phyloP scores from a whole-genome alignment of 1,284 basidiomycete species.

The Inonotus obliquus region DNA sequence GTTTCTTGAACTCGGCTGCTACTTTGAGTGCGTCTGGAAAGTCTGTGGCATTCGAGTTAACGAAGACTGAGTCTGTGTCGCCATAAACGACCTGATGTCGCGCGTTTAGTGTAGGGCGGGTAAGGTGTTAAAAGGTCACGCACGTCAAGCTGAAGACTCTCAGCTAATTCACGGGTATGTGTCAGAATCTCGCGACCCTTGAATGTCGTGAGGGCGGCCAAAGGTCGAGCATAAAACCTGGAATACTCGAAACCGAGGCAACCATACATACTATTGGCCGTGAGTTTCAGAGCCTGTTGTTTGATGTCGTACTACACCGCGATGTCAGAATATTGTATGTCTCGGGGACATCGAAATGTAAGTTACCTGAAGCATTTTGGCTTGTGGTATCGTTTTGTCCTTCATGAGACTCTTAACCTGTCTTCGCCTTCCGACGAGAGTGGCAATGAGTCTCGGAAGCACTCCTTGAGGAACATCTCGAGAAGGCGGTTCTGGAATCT shows the following conservation, averaged over 20 bases:
- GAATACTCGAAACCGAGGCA: constrained; percentile 98
- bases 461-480: constrained; percentile 79
- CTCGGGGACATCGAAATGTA: neutral
- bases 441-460: constrained; percentile 92
- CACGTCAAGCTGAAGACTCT: constrained; percentile 85
- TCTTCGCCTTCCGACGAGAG: constrained; percentile 84
- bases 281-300: constrained; percentile 95
- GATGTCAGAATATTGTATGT: neutral
- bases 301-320: constrained; percentile 86
- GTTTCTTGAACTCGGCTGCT: constrained; percentile 89
- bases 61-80: constrained; percentile 98
- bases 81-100: constrained; percentile 87
- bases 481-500: constrained; percentile 85
- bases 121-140: constrained; percentile 25
- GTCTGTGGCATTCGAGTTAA: constrained; percentile 93
- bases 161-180: constrained; percentile 89
- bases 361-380: constrained; percentile 80
- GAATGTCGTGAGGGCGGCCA: constrained; percentile 95
- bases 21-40: constrained; percentile 88
- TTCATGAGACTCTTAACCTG: constrained; percentile 97
- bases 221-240: constrained; percentile 93
- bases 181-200: constrained; percentile 98
- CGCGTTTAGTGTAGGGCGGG: constrained; percentile 7
- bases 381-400: constrained; percentile 70
- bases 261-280: constrained; percentile 99